Evolutionary conservation across 192 early-diverging fungal species (phyloP), one percentile per base, ranked within the genome.

Genomic region (Mortierella antarctica): DNA sequence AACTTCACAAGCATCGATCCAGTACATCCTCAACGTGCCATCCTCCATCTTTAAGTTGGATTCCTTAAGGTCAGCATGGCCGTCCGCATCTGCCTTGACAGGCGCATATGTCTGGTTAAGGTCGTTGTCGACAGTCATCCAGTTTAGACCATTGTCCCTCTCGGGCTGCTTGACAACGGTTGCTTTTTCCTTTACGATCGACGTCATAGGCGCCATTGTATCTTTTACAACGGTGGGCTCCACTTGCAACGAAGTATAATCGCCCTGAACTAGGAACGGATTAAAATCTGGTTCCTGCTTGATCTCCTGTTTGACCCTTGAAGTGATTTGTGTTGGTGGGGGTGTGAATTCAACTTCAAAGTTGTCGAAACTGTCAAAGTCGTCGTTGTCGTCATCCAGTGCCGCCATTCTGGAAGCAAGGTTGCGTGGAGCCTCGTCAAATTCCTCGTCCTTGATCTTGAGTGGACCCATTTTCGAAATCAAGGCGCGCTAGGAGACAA

Each of bases 1-100:
- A 57, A 88, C 88, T 72, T 99, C 96, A 57, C 88, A 88, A 15
- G 95, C 96, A 78, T 99, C 98, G 56, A 97, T 85, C 97, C 97
- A 99, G 84, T 89, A 99, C 79, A 96, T 84, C 48, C 78, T 77
- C 55, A 97, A 50, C 8, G 82, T 82, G 14, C 91, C 91, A 60
- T 92, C 89, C 18, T 74, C 65, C 62, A 83, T 71, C 44, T 67
- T 50, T 39, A 72, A 51, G 41, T 59, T 73, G 10, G 67, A 47
- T 12, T 61, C 73, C 42, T 77, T 67, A 47, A 72, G 40, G 49
- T 82, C 72, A 0, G 51, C 13, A 7, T 21, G 47, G 12, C 5
- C 21, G 18, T 59, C 67, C 2, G 39, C 15, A 20, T 67, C 67
- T 5, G 14, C 17, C 44, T 85, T 75, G 14, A 31, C 12, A 15